Percentiles rank a stretch among this genome's conserved stretches.
phyloP scores from a whole-genome alignment of 352 stramenopile genomes.

The Globisporangium middletonii region DNA sequence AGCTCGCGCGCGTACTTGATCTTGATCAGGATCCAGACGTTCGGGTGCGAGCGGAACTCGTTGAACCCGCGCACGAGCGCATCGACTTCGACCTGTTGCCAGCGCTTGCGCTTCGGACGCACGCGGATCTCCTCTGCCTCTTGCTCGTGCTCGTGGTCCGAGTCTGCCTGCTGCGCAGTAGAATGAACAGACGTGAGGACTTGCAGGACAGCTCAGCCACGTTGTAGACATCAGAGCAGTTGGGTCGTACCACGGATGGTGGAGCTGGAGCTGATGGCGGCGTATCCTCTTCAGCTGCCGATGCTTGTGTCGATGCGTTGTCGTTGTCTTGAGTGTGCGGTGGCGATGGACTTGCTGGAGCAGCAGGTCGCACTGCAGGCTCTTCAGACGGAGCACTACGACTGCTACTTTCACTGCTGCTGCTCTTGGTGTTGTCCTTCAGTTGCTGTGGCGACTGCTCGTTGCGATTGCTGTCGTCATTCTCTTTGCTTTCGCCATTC shows the following conservation, averaged over 20 bases:
- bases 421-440: neutral
- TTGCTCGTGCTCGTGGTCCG: neutral
- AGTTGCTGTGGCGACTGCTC: neutral
- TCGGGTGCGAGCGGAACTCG: constrained; percentile 37
- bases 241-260: neutral
- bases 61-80: constrained; percentile 56
- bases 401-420: neutral
- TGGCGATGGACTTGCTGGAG: too few relatives aligned
- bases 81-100: constrained; percentile 45
- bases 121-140: neutral
- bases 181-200: too few relatives aligned
- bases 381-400: neutral
- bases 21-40: constrained; percentile 72
- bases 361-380: too few relatives aligned
- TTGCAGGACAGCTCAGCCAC: too few relatives aligned
- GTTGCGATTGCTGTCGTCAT: neutral
- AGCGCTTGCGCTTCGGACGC: constrained; percentile 31
- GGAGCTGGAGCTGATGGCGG: neutral
- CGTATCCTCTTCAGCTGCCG: neutral
- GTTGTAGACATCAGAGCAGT: too few relatives aligned
- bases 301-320: neutral
- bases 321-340: neutral
- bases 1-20: constrained; percentile 40
- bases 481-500: neutral
- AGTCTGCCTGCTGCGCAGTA: neutral